These are phyloP conservation scores for Nothopassalora personata DNA, from an alignment of 2,329 filamentous ascomycete species.

Conservation along the genomic window DNA sequence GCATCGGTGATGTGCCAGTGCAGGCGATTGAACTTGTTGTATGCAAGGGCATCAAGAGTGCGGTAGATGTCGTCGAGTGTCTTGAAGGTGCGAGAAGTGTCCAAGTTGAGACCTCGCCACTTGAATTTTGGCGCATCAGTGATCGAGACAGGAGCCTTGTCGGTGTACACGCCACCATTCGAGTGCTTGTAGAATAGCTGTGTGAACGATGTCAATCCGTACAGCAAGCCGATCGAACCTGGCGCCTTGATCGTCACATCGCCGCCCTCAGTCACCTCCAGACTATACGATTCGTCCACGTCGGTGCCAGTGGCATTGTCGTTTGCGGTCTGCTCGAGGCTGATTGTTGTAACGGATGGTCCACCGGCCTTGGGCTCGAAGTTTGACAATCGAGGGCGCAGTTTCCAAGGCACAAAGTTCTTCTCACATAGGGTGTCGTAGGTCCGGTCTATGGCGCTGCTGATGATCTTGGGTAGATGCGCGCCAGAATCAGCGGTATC, in stretches of 20 bases:
- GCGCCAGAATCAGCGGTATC: background rate
- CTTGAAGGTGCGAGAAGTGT: slow-evolving; percentile 70
- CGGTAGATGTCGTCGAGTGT: slow-evolving; percentile 62
- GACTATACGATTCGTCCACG: slow-evolving; percentile 70
- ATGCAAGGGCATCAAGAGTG: slow-evolving; percentile 69
- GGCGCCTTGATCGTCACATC: slow-evolving; percentile 58
- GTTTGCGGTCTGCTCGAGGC: slow-evolving; percentile 55
- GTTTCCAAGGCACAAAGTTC: slow-evolving; percentile 72
- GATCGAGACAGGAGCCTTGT: slow-evolving; percentile 64
- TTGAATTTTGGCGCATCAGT: slow-evolving; percentile 67
- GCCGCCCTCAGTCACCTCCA: slow-evolving; percentile 56
- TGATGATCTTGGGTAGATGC: slow-evolving; percentile 34
- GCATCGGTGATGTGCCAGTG: slow-evolving; percentile 79
- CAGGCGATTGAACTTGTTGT: slow-evolving; percentile 77
- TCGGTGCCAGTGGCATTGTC: slow-evolving; percentile 53
- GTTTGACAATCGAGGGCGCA: slow-evolving; percentile 58
- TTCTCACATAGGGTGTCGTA: slow-evolving; percentile 60
- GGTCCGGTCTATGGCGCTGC: slow-evolving; percentile 49
- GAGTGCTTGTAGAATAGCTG: slow-evolving; percentile 76
- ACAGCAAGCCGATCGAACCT: slow-evolving; percentile 63
- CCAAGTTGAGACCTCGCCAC: slow-evolving; percentile 75
- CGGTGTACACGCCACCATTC: slow-evolving; percentile 57
- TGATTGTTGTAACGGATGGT: slow-evolving; percentile 51
- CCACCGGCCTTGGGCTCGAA: slow-evolving; percentile 55
- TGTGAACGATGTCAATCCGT: slow-evolving; percentile 68